Base-by-base conservation (phyloP, 129 eudicot species). In the Flaveria ramosissima region DNA sequence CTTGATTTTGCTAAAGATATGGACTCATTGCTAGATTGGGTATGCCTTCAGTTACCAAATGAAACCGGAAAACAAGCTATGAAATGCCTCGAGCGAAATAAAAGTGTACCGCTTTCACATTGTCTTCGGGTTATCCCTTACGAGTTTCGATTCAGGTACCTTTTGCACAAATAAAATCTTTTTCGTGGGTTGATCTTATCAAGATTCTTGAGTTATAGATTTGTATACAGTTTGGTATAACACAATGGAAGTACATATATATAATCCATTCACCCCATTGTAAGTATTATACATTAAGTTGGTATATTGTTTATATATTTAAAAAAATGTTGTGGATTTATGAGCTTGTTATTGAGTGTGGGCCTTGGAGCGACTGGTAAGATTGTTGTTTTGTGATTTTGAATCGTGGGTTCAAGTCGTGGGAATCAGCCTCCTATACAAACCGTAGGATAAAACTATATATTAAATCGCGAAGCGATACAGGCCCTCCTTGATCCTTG, bases 1-100 rank as follows among this genome's bases (percentile, higher is more conserved):
- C 93, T 92, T 32, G 98, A 92, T 82, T 92, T 92, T 83, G 96
- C 98, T 13, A 92, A 92, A 82, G 94, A 92, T 70, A 32, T 88
- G 66, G 98, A 88, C 45, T 88, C 98, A 3, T 78, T 92, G 85
- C 78, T 92, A 21, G 98, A 92, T 78, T 92, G 98, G 98, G 84
- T 92, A 70, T 92, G 96, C 83, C 94, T 92, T 74, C 98, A 92
- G 42, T 81, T 92, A 61, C 98, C 96, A 23, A 72, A 71, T 65
- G 92, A 88, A 42, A 87, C 83, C 14, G 84, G 96, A 65, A 90
- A 90, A 83, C 90, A 90, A 74, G 96, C 96, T 30, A 83, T 90
- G 76, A 82, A 90, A 71, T 92, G 96, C 71, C 96, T 90, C 7
- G 96, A 86, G 83, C 84, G 88, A 76, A 81, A 70, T 26, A 88